Conservation (phyloP, 2,329 filamentous ascomycete genomes). For the Colletotrichum noveboracense region DNA sequence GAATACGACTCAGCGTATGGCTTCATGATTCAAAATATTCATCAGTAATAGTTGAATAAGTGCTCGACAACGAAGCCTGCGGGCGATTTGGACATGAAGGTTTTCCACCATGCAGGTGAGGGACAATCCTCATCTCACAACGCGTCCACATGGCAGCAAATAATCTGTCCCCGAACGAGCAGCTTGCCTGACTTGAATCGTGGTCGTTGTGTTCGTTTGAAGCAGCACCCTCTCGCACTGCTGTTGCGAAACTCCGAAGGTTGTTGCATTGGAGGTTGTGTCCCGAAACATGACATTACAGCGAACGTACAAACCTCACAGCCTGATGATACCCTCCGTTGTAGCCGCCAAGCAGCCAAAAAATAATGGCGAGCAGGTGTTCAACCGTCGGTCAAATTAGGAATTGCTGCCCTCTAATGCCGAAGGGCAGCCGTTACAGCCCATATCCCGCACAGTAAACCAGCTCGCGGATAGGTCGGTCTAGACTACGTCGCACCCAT, state of each 20-base stretch:
- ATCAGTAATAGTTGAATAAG: background rate
- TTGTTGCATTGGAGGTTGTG: background rate
- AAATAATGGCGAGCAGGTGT: background rate
- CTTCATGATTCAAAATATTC: background rate
- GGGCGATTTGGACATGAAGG: background rate
- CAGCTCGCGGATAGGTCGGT: background rate
- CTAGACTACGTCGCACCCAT: background rate
- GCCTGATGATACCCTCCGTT: background rate
- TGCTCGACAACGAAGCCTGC: rapidly evolving
- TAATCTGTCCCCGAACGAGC: rapidly evolving
- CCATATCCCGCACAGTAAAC: background rate
- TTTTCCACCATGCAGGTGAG: background rate
- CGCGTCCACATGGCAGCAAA: background rate
- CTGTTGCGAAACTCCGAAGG: background rate
- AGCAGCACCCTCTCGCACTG: rapidly evolving
- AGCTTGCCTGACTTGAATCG: background rate
- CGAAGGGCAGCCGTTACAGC: background rate
- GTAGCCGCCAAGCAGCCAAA: background rate
- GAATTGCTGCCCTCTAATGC: background rate
- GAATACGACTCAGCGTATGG: background rate
- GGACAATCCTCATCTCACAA: background rate
- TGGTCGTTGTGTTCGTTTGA: rapidly evolving
- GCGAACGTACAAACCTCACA: rapidly evolving
- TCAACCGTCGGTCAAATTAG: background rate
- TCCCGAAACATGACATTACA: rapidly evolving